Percentiles rank a stretch among this genome's conserved stretches.
Evolutionary conservation across 2,329 filamentous ascomycete species (phyloP).

Genomic region (Colletotrichum trifolii): DNA sequence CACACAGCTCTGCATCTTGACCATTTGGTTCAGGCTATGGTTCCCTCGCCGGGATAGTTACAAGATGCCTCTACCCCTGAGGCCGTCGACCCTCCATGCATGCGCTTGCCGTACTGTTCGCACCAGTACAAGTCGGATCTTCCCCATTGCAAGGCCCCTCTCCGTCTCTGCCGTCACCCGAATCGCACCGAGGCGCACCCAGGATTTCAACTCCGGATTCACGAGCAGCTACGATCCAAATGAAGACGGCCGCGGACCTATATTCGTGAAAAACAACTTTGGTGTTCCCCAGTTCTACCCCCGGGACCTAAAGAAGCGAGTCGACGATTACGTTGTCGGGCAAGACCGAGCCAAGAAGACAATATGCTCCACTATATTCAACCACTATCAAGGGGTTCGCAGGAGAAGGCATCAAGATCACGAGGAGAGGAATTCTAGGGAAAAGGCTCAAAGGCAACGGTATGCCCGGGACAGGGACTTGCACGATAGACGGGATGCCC

Average conservation of each 20-base stretch:
- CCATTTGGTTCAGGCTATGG: conserved; percentile 7
- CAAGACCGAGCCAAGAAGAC: conserved; percentile 96
- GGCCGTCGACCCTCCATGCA: conserved; percentile 29
- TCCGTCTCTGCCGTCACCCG: conserved; percentile 43
- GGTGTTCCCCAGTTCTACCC: conserved; percentile 74
- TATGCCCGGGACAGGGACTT: conserved; percentile 74
- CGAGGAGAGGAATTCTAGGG: conserved; percentile 63
- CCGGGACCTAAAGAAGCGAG: conserved; percentile 82
- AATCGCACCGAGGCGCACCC: conserved; percentile 52
- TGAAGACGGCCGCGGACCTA: conserved; percentile 67
- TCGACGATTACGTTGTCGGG: conserved; percentile 96
- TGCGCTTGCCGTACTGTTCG: conserved; percentile 32
- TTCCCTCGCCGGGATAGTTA: conserved; percentile 18
- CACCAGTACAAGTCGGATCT: neutral
- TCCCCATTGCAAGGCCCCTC: conserved; percentile 37
- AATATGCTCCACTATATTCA: conserved; percentile 92
- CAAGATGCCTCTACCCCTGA: conserved; percentile 33
- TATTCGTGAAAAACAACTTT: conserved; percentile 67
- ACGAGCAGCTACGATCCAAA: conserved; percentile 69
- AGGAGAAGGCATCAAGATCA: conserved; percentile 83
- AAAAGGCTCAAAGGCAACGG: conserved; percentile 77
- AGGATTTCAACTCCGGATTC: conserved; percentile 67
- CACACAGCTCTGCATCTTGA: neutral
- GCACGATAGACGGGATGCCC: conserved; percentile 67
- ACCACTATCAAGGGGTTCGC: conserved; percentile 92